A percentile compares a stretch with the other conserved stretches of the same genome.
Conservation (phyloP, 176 grass and related monocot genomes). For the Zea luxurians region DNA sequence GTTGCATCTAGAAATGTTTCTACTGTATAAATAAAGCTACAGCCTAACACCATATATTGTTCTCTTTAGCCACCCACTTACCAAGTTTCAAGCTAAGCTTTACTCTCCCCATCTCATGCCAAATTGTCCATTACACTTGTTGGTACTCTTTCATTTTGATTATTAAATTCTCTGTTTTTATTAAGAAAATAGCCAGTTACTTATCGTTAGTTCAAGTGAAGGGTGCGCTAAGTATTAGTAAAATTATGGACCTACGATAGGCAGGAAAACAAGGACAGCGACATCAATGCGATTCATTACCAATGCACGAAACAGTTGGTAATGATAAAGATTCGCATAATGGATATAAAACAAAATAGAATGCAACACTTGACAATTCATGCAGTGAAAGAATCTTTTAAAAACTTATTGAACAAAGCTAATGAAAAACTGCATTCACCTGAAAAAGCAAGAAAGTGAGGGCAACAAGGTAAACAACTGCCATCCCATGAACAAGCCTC, state of each 20-base stretch:
- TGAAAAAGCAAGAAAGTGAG: slow-evolving; percentile 99
- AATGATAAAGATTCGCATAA: background rate
- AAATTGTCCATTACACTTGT: slow-evolving; percentile 13
- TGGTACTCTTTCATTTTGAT: background rate
- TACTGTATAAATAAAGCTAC: slow-evolving; percentile 26
- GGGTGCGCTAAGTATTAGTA: background rate
- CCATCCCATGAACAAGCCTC: slow-evolving; percentile 94
- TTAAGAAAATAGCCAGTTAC: background rate
- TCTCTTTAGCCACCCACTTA: slow-evolving; percentile 3
- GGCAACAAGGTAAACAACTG: slow-evolving; percentile 92
- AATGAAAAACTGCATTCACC: slow-evolving; percentile 46
- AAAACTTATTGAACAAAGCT: slow-evolving; percentile 13
- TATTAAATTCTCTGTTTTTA: background rate
- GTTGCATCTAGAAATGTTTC: background rate
- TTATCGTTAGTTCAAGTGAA: slow-evolving; percentile 11
- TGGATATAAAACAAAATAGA: background rate
- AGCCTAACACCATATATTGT: background rate
- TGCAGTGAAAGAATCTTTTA: slow-evolving; percentile 18
- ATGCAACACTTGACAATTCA: background rate
- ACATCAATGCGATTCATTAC: background rate
- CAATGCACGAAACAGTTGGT: background rate
- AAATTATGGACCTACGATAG: background rate
- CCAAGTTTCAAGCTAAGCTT: slow-evolving; percentile 15
- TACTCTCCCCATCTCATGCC: background rate
- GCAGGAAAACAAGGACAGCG: background rate